Base-by-base conservation (phyloP, 495 filamentous ascomycete species). In the Rhypophila decipiens region DNA sequence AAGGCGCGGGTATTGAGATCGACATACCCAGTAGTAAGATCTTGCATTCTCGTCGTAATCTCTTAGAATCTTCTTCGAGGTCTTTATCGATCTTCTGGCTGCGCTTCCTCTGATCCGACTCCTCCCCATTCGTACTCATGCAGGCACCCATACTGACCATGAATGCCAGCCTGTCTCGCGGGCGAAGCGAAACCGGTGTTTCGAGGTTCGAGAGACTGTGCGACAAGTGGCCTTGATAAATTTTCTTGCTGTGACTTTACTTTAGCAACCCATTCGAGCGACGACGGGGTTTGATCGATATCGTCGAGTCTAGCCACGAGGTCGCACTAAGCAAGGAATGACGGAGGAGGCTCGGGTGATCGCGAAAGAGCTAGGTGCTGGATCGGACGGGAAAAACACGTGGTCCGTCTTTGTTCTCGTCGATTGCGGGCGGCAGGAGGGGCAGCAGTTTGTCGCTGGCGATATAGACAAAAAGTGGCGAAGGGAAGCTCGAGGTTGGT, bases 21-120 rank as follows among this genome's bases (percentile, higher is more conserved):
- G 9, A 60, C 83, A 42, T 79, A 97, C 93, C 93, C 48, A 98
- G 74, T 37, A 98, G 71, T 42, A 98, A 73, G 52, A 98, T 96
- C 73, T 98, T 98, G 86, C 93, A 97, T 85, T 98, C 93, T 69
- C 88, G 78, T 56, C 89, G 82, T 75, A 96, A 73, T 62, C 84
- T 78, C 66, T 86, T 83, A 33, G 88, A 88, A 62, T 97, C 94
- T 64, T 97, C 93, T 63, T 96, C 89, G 53, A 98, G 73, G 56
- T 77, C 86, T 61, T 84, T 83, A 66, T 98, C 93, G 57, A 98
- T 98, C 65, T 81, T 82, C 68, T 94, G 88, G 67, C 90, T 96
- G 57, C 82, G 78, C 73, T 95, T 96, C 76, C 87, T 93, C 75
- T 87, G 85, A 67, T 98, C 93, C 59, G 76, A 81, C 65, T 87